Conservation (phyloP, 169 alveolate genomes). For the Babesia ovis region DNA sequence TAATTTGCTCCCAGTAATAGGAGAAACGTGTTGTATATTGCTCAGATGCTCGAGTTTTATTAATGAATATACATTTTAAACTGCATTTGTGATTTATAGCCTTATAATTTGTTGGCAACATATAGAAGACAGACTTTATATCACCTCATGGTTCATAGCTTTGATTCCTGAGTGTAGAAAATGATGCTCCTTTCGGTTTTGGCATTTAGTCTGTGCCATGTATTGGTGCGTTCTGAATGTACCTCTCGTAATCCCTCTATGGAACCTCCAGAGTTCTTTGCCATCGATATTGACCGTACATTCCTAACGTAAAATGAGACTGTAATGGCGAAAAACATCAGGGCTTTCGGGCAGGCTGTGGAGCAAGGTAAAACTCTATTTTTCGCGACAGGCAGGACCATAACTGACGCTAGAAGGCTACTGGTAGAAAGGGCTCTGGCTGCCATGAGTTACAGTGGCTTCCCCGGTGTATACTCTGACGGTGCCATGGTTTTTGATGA, state of each 20-base stretch:
- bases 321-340: constrained; percentile 19
- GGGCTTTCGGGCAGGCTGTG: constrained; percentile 15
- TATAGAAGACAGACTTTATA: no score
- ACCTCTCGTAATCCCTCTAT: not conserved
- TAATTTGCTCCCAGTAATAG: no score
- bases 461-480: constrained; percentile 33
- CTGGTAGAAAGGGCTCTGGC: not conserved
- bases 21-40: no score
- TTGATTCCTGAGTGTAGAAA: no score
- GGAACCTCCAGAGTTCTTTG: constrained; percentile 17
- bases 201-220: not conserved
- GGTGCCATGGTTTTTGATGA: constrained; percentile 34
- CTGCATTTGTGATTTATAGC: no score
- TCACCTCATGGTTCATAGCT: no score
- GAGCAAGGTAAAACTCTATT: constrained; percentile 10
- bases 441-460: constrained; percentile 4
- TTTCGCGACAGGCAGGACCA: constrained; percentile 27
- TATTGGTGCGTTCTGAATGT: not conserved
- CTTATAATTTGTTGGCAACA: no score
- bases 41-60: no score
- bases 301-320: constrained; percentile 1
- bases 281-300: constrained; percentile 46
- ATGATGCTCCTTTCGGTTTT: not conserved
- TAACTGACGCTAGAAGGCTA: not conserved
- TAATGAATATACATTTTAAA: no score